These are phyloP conservation scores for Opeltia flavorubescens DNA, from an alignment of 495 filamentous ascomycete genomes.

Conservation along the genomic window DNA sequence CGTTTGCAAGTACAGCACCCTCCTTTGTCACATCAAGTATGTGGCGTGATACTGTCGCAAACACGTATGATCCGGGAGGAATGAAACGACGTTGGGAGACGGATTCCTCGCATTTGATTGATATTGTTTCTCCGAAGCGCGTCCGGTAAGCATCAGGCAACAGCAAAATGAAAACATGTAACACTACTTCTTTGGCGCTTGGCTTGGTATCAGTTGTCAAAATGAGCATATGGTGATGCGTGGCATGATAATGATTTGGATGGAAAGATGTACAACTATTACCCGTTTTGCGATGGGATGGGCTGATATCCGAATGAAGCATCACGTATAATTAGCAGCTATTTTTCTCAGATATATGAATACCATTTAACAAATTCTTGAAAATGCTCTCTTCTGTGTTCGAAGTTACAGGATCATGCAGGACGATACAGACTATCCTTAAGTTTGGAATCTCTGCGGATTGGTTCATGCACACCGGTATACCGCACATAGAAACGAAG, in stretches of 20 bases:
- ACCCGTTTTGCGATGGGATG: too few species aligned
- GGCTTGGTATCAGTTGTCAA: not conserved
- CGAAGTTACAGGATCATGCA: too few species aligned
- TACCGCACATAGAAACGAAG: too few species aligned
- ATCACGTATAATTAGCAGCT: too few species aligned
- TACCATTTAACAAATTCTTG: too few species aligned
- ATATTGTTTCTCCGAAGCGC: conserved; percentile 10
- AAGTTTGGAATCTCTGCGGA: too few species aligned
- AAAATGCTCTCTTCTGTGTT: too few species aligned
- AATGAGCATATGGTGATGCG: conserved; percentile 2
- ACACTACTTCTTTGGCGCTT: not conserved
- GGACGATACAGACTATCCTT: too few species aligned
- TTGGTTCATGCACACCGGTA: too few species aligned
- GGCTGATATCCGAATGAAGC: too few species aligned
- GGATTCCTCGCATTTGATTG: conserved; percentile 4
- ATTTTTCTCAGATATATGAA: too few species aligned
- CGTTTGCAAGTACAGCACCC: conserved; percentile 39
- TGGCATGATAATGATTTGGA: not conserved
- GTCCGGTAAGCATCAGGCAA: conserved; percentile 1
- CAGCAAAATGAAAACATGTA: not conserved
- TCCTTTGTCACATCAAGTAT: conserved; percentile 81
- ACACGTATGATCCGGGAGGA: conserved; percentile 62
- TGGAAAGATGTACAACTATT: too few species aligned
- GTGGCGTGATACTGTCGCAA: conserved; percentile 93
- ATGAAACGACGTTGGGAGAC: conserved; percentile 62